Conservation (phyloP, 163 green algal species). For the Prototheca cutis region DNA sequence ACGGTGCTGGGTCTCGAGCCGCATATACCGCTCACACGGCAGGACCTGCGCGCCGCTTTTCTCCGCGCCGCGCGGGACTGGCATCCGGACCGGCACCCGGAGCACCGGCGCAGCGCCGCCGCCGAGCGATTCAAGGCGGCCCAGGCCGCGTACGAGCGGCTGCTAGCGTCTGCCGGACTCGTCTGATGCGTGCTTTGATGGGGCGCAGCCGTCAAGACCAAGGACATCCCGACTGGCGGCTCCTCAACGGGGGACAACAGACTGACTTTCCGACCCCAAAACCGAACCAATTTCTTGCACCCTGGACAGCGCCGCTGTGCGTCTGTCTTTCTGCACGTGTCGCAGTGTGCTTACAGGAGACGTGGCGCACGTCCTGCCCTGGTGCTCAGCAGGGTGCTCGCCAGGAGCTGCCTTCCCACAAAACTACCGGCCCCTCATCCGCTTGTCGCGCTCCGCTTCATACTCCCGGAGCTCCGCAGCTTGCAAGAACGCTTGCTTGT, state of each 20-base stretch:
- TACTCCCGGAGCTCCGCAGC: slow-evolving; percentile 75
- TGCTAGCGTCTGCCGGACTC: not conserved
- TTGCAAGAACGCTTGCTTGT: slow-evolving; percentile 79
- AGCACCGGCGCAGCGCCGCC: not conserved
- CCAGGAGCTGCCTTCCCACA: too few relatives aligned
- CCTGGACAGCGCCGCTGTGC: not conserved
- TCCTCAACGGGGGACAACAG: not conserved
- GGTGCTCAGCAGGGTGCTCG: not conserved
- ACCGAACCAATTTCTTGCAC: not conserved
- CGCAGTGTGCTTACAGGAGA: not conserved
- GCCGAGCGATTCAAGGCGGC: slow-evolving; percentile 15
- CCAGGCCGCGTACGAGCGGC: slow-evolving; percentile 11
- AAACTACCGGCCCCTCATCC: slow-evolving; percentile 35
- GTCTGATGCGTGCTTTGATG: not conserved
- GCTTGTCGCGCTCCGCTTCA: slow-evolving; percentile 71
- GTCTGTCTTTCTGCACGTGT: not conserved
- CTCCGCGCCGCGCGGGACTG: not conserved
- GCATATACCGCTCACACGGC: not conserved
- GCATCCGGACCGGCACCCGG: slow-evolving; percentile 17
- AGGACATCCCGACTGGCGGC: too few relatives aligned
- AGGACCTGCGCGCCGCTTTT: slow-evolving; percentile 3
- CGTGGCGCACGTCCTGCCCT: not conserved
- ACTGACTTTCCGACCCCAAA: not conserved
- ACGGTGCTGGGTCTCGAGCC: slow-evolving; percentile 6
- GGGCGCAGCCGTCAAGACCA: not conserved